Base-by-base conservation (phyloP, 768 basidiomycete genomes). In the Gloeopeniophorella convolvens region DNA sequence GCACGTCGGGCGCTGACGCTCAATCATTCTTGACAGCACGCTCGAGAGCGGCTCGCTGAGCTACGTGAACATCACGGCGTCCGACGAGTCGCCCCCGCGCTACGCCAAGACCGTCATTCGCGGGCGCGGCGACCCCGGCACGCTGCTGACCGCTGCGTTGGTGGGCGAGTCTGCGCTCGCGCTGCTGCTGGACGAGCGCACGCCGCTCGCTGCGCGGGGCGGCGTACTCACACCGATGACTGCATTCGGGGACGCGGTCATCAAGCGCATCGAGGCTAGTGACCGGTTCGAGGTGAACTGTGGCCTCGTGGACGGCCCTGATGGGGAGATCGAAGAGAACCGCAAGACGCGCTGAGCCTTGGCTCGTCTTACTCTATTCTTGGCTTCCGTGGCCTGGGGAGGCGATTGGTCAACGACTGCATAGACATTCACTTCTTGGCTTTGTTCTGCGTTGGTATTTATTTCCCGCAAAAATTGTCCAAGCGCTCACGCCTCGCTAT, bases 191-290 rank as follows among this genome's bases (percentile, higher is more conserved):
- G 73, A 79, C 13, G 62, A 69, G 4, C 75, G 92, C 2, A 78
- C 89, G 0, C 56, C 70, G 1, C 63, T 83, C 6, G 82, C 77
- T 3, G 71, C 69, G 42, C 65, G 71, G 39, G 93, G 92, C 11
- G 93, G 94, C 1, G 67, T 93, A 2, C 70, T 96, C 42, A 97
- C 94, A 2, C 84, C 93, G 0, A 78, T 84, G 66, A 80, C 79
- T 4, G 93, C 88, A 1, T 75, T 95, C 49, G 93, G 92, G 13
- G 80, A 87, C 52, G 77, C 80, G 6, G 65, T 94, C 31, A 69
- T 92, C 30, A 74, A 78, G 56, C 73, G 93, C 16, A 63, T 96
- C 54, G 73, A 77, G 51, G 70, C 67, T 18, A 79, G 74, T 7
- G 82, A 78, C 0, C 63, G 66, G 43, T 76, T 90, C 44, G 66